Evolutionary conservation across 257 asterid species (phyloP), one percentile per base, ranked within the genome.

Genomic region (Solanum piurae): DNA sequence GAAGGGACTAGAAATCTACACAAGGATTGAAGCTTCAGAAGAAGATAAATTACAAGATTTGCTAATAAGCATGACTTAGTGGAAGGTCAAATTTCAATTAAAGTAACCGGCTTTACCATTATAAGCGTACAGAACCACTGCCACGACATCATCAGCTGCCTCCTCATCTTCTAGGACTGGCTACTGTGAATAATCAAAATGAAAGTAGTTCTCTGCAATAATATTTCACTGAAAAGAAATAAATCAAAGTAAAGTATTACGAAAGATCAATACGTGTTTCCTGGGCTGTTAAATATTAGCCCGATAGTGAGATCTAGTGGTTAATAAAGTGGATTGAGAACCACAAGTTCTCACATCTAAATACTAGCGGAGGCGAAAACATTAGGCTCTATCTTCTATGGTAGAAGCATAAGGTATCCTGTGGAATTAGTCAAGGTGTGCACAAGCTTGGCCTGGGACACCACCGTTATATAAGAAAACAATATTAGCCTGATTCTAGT

Each of bases 141-240:
- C 99, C 98, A 96, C 12, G 90, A 86, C 83, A 74, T 76, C 64
- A 87, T 91, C 79, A 93, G 84, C 82, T 90, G 66, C 90, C 84
- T 87, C 93, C 49, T 93, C 95, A 94, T 91, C 87, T 86, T 44
- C 36, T 33, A 52, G 37, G 73, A 42, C 72, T 68, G 16, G 62
- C 83, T 21, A 42, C 34, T 31, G 83, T 40, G 49, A 27, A 40
- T 72, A 86, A 42, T 31, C 33, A 29, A 4, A 55, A 58, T 7
- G 52, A 8, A 27, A 85, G 42, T 40, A n/a, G 38, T 37, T 84
- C 84, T 76, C 36, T n/a, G 13, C 60, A 76, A 76, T 25, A 36
- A 77, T 77, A 40, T 25, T n/a, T 77, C 84, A 40, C 6, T 29
- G 49, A n/a, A 76, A 36, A 40, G 87, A 37, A 83, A 83, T 11